Base-by-base conservation (phyloP, 2,329 filamentous ascomycete genomes). In the Hirsutella minnesotensis region DNA sequence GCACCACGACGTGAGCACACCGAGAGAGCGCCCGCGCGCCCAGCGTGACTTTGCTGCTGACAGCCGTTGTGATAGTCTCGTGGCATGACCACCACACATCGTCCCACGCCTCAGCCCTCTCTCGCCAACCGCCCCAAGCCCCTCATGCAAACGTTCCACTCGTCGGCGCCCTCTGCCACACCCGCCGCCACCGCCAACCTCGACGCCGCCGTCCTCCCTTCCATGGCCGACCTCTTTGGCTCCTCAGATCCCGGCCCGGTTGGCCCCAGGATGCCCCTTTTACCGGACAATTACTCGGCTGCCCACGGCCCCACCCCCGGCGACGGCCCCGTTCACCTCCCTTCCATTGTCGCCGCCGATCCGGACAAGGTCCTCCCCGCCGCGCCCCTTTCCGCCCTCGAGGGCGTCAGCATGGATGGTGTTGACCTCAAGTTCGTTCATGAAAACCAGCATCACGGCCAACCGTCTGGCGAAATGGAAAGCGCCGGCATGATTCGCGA, bases 81-180 rank as follows among this genome's bases (percentile, higher is more conserved):
- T 46, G 55, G 57, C 53, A 60, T 72, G 48, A 66, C 65, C 42
- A 70, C 68, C 46, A 61, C 66, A 44, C 69, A 72, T 55, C 67
- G 69, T 42, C 69, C 70, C 39, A 66, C 65, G 9, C 64, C 67
- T 20, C 64, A 65, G 44, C 64, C 65, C 47, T 61, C 68, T 46
- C 57, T 67, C 52, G 50, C 62, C 56, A 59, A 62, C 55, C 68
- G 67, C 49, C 61, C 62, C 45, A 63, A 72, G 53, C 77, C 75
- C 34, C 62, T 81, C 44, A 81, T 81, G 77, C 77, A 81, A 63
- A 75, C 72, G 54, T 80, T 81, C 65, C 64, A 66, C 52, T 68
- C 43, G 3, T 19, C 69, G 19, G 67, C 70, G 16, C 58, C 69
- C 7, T 57, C 70, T 15, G 65, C 67, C 43, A 64, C 68, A n/a